Evolutionary conservation across 495 filamentous ascomycete genomes (phyloP).

Genomic region (Glarea lozoyensis): DNA sequence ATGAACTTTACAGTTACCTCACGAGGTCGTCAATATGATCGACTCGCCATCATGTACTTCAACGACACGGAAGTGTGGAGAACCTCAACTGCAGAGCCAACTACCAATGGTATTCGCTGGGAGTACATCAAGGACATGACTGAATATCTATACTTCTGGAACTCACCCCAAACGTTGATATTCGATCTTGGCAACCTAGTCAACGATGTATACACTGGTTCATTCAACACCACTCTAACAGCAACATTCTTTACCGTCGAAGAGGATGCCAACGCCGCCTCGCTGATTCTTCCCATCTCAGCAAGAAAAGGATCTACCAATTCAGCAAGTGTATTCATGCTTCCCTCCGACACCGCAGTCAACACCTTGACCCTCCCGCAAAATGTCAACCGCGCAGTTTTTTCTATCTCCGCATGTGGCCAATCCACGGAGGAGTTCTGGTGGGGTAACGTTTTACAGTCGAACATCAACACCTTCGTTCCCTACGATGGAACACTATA

Average conservation of each 20-base stretch:
- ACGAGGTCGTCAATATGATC: slow-evolving; percentile 68
- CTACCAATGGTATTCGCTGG: slow-evolving; percentile 55
- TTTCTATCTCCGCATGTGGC: slow-evolving; percentile 69
- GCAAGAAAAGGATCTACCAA: slow-evolving; percentile 41
- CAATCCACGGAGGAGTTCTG: slow-evolving; percentile 81
- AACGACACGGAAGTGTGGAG: slow-evolving; percentile 76
- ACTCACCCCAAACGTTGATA: slow-evolving; percentile 25
- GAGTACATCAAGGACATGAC: slow-evolving; percentile 83
- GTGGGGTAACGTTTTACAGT: slow-evolving; percentile 73
- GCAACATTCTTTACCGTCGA: slow-evolving; percentile 58
- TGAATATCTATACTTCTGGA: slow-evolving; percentile 60
- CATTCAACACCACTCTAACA: slow-evolving; percentile 74
- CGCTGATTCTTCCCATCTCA: slow-evolving; percentile 72
- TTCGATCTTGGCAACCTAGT: slow-evolving; percentile 26
- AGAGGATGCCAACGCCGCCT: slow-evolving; percentile 38
- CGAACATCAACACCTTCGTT: slow-evolving; percentile 52
- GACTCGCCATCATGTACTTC: slow-evolving; percentile 72
- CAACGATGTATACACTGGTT: slow-evolving; percentile 58
- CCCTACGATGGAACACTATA: slow-evolving; percentile 47
- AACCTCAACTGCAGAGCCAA: slow-evolving; percentile 83
- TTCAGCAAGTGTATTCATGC: slow-evolving; percentile 54
- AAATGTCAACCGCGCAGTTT: slow-evolving; percentile 59
- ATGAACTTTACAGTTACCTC: slow-evolving; percentile 79
- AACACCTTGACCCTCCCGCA: slow-evolving; percentile 50
- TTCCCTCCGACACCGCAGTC: slow-evolving; percentile 58